Base-by-base conservation (phyloP, 2,329 filamentous ascomycete species). In the Harringtonia aguacate region DNA sequence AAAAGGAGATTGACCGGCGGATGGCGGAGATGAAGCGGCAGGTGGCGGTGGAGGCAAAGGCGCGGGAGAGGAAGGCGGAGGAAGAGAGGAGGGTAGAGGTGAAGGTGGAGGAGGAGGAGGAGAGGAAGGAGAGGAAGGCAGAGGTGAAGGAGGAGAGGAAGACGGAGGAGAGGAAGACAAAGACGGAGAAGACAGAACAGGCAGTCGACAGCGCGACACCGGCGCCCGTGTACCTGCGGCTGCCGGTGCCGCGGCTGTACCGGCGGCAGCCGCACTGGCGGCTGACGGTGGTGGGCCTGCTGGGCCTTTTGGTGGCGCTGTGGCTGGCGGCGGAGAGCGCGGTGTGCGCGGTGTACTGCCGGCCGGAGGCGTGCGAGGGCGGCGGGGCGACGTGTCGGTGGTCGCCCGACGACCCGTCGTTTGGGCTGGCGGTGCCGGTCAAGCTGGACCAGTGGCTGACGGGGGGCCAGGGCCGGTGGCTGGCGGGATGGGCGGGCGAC, bases 361-460 rank as follows among this genome's bases (percentile, higher is more conserved):
- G 70, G 15, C 73, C 75, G 2, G 55, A 61, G n/a, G 64, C 64
- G 28, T 79, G 76, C 50, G 29, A 15, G 3, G 34, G 33, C 20
- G 56, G 58, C 39, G 41, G 56, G 46, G 38, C 61, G 33, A 65
- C 67, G 2, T 79, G 75, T 54, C 63, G 68, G 30, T 80, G 73
- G 73, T 71, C 69, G 24, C 65, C 68, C 12, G 66, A 73, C 37
- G 77, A 80, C 55, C 77, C 77, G 1, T 68, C 69, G 22, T 81
- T 77, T 57, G 77, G 76, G n/a, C 66, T 64, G 33, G 73, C 75
- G 1, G 64, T 81, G 37, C 77, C 77, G 4, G 69, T 77, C 45
- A 81, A 80, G 61, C 53, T 81, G 13, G 77, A 81, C 54, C 68
- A 80, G 52, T 81, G 76, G 76, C 55, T 65, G 9, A 74, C 72